Conservation (phyloP, 192 early-diverging fungal species). For the Pecoramyces ruminantium region DNA sequence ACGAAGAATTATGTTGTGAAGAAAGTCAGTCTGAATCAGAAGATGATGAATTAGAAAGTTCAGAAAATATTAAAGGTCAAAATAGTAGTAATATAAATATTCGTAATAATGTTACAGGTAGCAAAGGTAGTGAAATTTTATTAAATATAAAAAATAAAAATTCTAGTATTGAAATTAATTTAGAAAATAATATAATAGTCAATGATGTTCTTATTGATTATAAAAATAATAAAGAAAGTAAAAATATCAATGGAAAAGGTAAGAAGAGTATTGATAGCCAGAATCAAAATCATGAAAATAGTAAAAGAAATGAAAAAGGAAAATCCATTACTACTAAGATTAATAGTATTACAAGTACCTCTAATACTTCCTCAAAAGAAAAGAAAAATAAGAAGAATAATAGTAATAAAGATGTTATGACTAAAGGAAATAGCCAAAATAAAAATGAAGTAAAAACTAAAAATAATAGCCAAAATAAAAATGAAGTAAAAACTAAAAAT, state of each 20-base stretch:
- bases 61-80: background rate
- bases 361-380: background rate
- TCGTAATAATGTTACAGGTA: background rate
- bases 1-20: background rate
- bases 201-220: background rate
- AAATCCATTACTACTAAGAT: background rate
- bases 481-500: background rate
- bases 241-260: background rate
- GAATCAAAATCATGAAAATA: background rate
- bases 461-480: background rate
- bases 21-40: background rate
- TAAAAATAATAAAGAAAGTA: background rate
- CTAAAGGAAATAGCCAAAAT: background rate
- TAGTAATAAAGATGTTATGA: background rate
- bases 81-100: background rate
- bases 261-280: background rate
- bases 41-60: background rate
- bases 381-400: background rate
- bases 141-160: background rate
- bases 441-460: background rate
- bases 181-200: background rate
- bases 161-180: background rate
- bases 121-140: background rate
- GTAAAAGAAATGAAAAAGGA: background rate
- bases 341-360: background rate